These are phyloP conservation scores for Fusarium sacchari DNA, from an alignment of 2,329 filamentous ascomycete genomes.

Conservation along the genomic window DNA sequence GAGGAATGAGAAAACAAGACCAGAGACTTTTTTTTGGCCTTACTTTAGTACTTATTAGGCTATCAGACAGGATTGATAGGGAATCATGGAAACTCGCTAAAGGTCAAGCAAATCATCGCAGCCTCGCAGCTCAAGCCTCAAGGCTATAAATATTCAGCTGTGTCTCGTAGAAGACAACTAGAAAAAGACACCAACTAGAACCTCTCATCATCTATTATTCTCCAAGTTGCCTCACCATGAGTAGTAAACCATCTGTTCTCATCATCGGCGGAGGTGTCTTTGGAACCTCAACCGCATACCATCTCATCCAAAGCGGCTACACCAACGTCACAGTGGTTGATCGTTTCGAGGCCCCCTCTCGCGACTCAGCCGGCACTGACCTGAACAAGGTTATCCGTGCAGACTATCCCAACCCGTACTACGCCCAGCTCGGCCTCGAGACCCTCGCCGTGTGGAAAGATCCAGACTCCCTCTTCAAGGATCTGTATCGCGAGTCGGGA, in stretches of 20 bases:
- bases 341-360: conserved; percentile 53
- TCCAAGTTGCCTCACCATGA: conserved; percentile 27
- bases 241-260: conserved; percentile 45
- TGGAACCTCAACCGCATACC: conserved; percentile 60
- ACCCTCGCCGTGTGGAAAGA: conserved; percentile 45
- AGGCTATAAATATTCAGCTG: not conserved
- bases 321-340: conserved; percentile 60
- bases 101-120: not conserved
- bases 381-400: conserved; percentile 70
- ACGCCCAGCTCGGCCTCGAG: conserved; percentile 58
- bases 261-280: conserved; percentile 60
- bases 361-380: conserved; percentile 65
- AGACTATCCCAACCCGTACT: conserved; percentile 68
- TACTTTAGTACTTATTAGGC: too few species aligned
- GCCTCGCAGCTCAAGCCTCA: not conserved
- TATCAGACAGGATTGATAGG: not conserved
- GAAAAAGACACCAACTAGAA: not conserved
- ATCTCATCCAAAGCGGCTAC: conserved; percentile 56
- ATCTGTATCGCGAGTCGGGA: conserved; percentile 47
- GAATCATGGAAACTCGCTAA: not conserved
- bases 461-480: conserved; percentile 42
- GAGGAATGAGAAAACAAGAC: conserved; percentile 10
- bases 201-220: not conserved
- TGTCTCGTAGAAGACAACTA: not conserved
- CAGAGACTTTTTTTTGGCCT: not conserved